Base-by-base conservation (phyloP, 2,329 filamentous ascomycete species). In the Cladosporium sp. region DNA sequence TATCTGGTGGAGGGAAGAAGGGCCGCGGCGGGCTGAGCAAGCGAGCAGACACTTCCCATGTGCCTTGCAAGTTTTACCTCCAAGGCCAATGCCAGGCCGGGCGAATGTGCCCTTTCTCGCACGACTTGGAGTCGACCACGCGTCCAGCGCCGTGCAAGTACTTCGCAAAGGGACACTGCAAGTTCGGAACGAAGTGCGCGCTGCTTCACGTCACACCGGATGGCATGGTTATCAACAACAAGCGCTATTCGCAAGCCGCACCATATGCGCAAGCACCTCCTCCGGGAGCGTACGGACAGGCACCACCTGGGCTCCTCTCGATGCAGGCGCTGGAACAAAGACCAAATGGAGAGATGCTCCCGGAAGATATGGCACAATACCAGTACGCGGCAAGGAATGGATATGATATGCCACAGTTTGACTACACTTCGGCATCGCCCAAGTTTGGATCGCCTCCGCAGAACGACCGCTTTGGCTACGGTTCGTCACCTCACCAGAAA, bases 141-240 rank as follows among this genome's bases (percentile, higher is more conserved):
- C 89, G 96, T 68, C 91, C 87, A 55, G 83, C 94, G 57, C 82
- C 82, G 11, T 98, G 93, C 84, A 98, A 97, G 73, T 98, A 97
- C 74, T 98, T 97, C 69, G 87, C 91, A 65, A 98, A 97, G 89
- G 93, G 93, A 59, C 96, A 96, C 72, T 98, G 93, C 83, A 97
- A 97, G 70, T 98, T 97, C 68, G 93, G 93, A 55, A 87, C 89
- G 56, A 97, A 97, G 72, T 98, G 93, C 76, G 92, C 92, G 64
- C 88, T 97, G 65, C 88, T 94, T 57, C 93, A 98, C 70, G 86
- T 97, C 63, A 84, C 96, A 42, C 90, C 91, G 59, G 91, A 97
- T 69, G 93, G 93, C 53, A 84, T 89, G 62, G 83, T 92, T 66
- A 88, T 97, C 66, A 96, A 96, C 70, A 96, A 96, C 70, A 73